Evolutionary conservation across 1,139 yeast species (phyloP).

Genomic region (Candida albicans): DNA sequence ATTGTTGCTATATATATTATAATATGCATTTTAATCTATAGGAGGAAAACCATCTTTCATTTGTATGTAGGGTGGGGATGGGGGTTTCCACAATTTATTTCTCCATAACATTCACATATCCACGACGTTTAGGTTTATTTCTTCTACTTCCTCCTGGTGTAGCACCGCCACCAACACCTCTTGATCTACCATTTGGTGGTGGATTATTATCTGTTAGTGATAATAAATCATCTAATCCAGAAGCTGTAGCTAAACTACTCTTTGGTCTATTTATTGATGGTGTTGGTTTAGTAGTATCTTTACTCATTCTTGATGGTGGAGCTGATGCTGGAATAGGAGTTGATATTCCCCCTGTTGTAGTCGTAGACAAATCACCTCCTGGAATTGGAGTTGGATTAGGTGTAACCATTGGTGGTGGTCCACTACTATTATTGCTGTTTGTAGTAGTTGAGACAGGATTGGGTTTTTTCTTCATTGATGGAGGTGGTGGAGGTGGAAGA

Average conservation of each 20-base stretch:
- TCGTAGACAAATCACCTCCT: constrained; percentile 2
- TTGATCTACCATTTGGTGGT: not conserved
- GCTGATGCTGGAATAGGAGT: constrained; percentile 2
- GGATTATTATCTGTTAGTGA: constrained; percentile 31
- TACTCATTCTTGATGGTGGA: constrained; percentile 1
- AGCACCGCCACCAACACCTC: not conserved
- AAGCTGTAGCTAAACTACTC: constrained; percentile 39
- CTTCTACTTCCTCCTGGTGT: constrained; percentile 34
- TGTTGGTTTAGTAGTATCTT: not conserved
- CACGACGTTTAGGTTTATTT: constrained; percentile 69
- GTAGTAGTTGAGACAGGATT: constrained; percentile 20
- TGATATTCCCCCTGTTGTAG: not conserved
- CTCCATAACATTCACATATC: constrained; percentile 78
- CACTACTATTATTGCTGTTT: constrained; percentile 5
- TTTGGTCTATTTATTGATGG: constrained; percentile 8
- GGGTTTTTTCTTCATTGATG: constrained; percentile 39
- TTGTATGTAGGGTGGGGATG: too few relatives aligned
- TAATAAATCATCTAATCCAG: constrained; percentile 69
- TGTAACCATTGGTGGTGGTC: constrained; percentile 5
- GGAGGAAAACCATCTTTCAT: too few relatives aligned
- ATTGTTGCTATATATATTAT: too few relatives aligned
- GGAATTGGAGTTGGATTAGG: constrained; percentile 9
- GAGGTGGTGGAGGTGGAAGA: constrained; percentile 77
- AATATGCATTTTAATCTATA: too few relatives aligned
- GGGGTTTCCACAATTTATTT: too few relatives aligned